phyloP scores from a whole-genome alignment of 1,284 basidiomycete genomes.

The Testicularia cyperi region DNA sequence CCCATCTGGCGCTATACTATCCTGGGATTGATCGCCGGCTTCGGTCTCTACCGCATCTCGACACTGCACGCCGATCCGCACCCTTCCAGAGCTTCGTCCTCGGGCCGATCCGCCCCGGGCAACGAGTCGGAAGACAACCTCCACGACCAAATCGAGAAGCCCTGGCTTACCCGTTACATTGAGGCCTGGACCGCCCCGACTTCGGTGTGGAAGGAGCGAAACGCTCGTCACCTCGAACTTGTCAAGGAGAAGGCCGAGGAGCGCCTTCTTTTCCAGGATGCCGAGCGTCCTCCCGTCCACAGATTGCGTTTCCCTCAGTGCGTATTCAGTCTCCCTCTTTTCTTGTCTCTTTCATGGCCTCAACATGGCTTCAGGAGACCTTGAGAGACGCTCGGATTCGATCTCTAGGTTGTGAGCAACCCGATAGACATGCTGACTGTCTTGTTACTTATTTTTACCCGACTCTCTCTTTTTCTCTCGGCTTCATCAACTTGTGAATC shows the following conservation, averaged over 20 bases:
- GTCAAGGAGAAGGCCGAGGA: constrained; percentile 45
- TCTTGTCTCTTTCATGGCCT: background rate
- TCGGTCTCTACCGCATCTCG: constrained; percentile 45
- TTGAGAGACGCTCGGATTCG: too few species aligned
- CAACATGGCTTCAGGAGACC: background rate
- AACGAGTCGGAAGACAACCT: constrained; percentile 44
- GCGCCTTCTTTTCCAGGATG: constrained; percentile 47
- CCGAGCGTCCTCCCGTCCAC: constrained; percentile 50
- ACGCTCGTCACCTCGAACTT: constrained; percentile 39
- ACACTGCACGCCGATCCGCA: constrained; percentile 40
- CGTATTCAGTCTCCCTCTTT: constrained; percentile 1
- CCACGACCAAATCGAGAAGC: constrained; percentile 32
- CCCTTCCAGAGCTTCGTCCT: constrained; percentile 38
- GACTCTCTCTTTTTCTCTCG: too few species aligned
- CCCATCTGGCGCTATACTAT: constrained; percentile 52
- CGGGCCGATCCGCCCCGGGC: constrained; percentile 37
- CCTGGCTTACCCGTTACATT: constrained; percentile 55
- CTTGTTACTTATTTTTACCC: too few species aligned
- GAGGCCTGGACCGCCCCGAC: constrained; percentile 40
- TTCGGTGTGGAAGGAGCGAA: constrained; percentile 40
- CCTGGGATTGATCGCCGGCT: constrained; percentile 28
- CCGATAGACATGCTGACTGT: too few species aligned
- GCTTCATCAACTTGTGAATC: too few species aligned
- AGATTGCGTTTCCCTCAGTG: constrained; percentile 44
- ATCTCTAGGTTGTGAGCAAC: too few species aligned